Base-by-base conservation (phyloP, 2,329 filamentous ascomycete species). In the Emericellopsis atlantica region DNA sequence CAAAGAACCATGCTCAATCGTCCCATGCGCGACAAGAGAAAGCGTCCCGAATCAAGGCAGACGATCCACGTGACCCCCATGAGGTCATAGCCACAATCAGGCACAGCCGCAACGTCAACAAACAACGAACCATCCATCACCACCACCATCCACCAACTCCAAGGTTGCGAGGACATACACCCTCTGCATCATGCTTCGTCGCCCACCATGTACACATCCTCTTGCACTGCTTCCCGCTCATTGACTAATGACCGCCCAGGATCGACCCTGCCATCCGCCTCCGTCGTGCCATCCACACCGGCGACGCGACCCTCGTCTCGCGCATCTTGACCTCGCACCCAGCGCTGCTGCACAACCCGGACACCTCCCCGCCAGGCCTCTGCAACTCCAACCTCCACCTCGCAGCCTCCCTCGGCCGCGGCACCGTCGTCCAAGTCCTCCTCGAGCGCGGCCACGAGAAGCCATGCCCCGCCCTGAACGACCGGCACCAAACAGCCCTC, bases 341-440 rank as follows among this genome's bases (percentile, higher is more conserved):
- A 0, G 56, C 64, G 15, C 74, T 82, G 46, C 68, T 94, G 23
- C 80, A 81, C 53, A 94, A 94, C 54, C 85, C 87, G 3, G 85
- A 94, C 59, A 74, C 76, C 50, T 74, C 77, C 4, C 70, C 79
- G 46, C 53, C 60, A 8, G 76, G 74, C 39, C 79, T 85, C 49
- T 84, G 82, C 57, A 92, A 93, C 64, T 90, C 86, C 3, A 87
- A 79, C 47, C 72, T 95, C 32, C 87, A 94, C 58, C 72, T 94
- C 3, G 84, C 87, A 35, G 83, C 84, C 10, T 76, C 75, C 7
- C 69, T 87, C 43, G 87, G 86, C 40, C 74, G 81, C 54, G 66
- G 76, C 7, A 65, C 78, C 37, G 81, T 92, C 50, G 81, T 76
- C 55, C 70, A 74, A 49, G 71, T 79, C 41, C 76, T 95, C 23